Base-by-base conservation (phyloP, 2,329 filamentous ascomycete species). In the Stagonosporopsis rhizophila region DNA sequence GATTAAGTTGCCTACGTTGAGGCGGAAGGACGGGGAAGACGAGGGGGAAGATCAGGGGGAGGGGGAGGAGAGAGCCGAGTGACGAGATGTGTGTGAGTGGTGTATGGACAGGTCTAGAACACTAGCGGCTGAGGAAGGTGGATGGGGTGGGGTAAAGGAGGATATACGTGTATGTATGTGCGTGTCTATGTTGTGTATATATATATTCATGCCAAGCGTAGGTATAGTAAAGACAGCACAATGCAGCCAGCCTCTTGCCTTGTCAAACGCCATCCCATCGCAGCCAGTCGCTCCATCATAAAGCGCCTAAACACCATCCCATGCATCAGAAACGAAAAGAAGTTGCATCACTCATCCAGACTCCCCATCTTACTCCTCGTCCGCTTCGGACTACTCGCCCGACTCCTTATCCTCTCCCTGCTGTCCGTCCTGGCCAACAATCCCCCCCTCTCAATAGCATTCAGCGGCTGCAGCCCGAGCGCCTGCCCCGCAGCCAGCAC, bases 401-500 rank as follows among this genome's bases (percentile, higher is more conserved):
- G 67, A 66, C 79, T 81, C 79, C 73, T 85, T 9, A 97, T 77
- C 55, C 91, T 83, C 71, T 98, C 95, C 49, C 92, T 83, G 72
- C 92, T 96, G 72, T 97, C 94, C 0, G 91, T 96, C 64, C 94
- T 82, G 2, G 92, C 85, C 50, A 91, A 87, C 61, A 97, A 74
- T 1, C 93, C 93, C 42, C 85, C 87, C 35, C 92, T 77, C 52
- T 85, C 84, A 50, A 72, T 71, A 12, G 56, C 69, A 34, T 52
- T 58, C 3, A 67, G 61, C 6, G 69, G 66, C 7, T 54, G 71
- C 58, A 68, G 66, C 47, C 73, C 77, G 20, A 75, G 44, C 2
- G 67, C 71, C 1, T 64, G 64, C 0, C 73, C 77, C 42, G 75
- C 72, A 9, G 58, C 45, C 23, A 71, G 35, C 20, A 72, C 49